Evolutionary conservation across 2,329 filamentous ascomycete genomes (phyloP).

Genomic region (Fusarium zealandicum): DNA sequence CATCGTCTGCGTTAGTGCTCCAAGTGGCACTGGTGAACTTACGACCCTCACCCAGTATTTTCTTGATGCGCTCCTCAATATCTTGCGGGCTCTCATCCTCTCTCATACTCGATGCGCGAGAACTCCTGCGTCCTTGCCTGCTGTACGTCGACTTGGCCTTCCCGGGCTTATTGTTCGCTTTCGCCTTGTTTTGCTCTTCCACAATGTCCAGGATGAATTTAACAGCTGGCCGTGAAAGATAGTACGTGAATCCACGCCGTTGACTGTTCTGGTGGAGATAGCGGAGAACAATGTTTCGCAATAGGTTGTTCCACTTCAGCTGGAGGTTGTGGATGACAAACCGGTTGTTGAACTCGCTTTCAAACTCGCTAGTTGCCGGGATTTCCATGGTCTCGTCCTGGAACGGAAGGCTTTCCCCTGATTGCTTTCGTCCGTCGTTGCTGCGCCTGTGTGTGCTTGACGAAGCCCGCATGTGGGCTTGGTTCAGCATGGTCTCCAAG

Average conservation of each 20-base stretch:
- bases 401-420: conserved; percentile 55
- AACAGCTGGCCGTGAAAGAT: conserved; percentile 91
- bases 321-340: conserved; percentile 99
- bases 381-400: conserved; percentile 70
- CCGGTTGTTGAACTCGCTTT: conserved; percentile 95
- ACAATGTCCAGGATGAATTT: conserved; percentile 99
- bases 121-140: conserved; percentile 42
- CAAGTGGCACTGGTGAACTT: conserved; percentile 68
- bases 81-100: conserved; percentile 68
- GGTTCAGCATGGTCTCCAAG: conserved; percentile 64
- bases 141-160: conserved; percentile 42
- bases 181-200: conserved; percentile 85
- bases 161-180: conserved; percentile 48
- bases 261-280: conserved; percentile 98
- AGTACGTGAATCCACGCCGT: conserved; percentile 94
- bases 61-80: conserved; percentile 84
- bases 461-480: conserved; percentile 52
- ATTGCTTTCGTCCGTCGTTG: conserved; percentile 39
- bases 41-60: conserved; percentile 83
- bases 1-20: conserved; percentile 44
- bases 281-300: conserved; percentile 94
- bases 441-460: conserved; percentile 41
- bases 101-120: conserved; percentile 51
- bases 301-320: conserved; percentile 96
- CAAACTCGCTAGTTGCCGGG: conserved; percentile 78